These are phyloP conservation scores for Leptosphaerulina australis DNA, from an alignment of 2,329 filamentous ascomycete genomes.

Conservation along the genomic window DNA sequence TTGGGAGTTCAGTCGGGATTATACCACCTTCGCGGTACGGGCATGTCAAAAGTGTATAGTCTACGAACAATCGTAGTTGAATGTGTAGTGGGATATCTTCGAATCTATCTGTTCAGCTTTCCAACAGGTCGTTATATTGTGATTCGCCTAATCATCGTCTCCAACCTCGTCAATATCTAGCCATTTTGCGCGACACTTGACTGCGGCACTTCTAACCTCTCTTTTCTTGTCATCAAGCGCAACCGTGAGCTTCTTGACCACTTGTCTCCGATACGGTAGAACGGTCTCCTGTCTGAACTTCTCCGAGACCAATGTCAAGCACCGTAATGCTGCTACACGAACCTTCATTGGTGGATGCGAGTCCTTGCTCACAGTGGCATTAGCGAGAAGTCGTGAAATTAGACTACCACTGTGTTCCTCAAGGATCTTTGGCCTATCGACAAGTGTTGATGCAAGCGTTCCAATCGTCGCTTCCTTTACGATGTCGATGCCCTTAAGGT, in stretches of 20 bases:
- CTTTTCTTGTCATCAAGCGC: conserved; percentile 68
- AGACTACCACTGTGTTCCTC: conserved; percentile 64
- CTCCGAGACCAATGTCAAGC: conserved; percentile 56
- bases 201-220: conserved; percentile 66
- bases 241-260: conserved; percentile 60
- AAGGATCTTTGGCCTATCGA: conserved; percentile 60
- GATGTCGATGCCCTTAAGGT: conserved; percentile 57
- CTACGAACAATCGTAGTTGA: conserved; percentile 1
- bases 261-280: conserved; percentile 62
- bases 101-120: conserved; percentile 11
- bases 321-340: conserved; percentile 55
- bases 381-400: conserved; percentile 62
- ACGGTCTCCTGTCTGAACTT: conserved; percentile 58
- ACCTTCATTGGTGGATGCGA: conserved; percentile 48
- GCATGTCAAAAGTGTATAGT: conserved; percentile 18
- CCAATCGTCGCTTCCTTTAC: conserved; percentile 67
- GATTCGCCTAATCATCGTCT: conserved; percentile 53
- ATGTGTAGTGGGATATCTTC: conserved; percentile 11
- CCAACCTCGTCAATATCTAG: conserved; percentile 64
- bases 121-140: neutral
- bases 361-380: conserved; percentile 32
- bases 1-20: conserved; percentile 27
- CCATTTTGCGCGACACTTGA: conserved; percentile 67
- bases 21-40: conserved; percentile 31
- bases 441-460: conserved; percentile 63